These are phyloP conservation scores for Cucumis sativus DNA, from an alignment of 306 rosid species.

Conservation along the genomic window Cucumber_9930_V3 NC_026657.2:5822001-5822500, in stretches of 20 bases:
- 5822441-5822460: no score
- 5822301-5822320: neutral
- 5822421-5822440: neutral
- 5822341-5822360: no score
- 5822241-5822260: no score
- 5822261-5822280: neutral
- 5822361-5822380: no score
- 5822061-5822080: neutral
- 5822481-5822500: no score
- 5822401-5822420: no score
- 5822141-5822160: neutral
- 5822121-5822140: neutral
- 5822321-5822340: no score
- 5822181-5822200: no score
- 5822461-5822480: no score
- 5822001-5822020: slow-evolving; percentile 93
- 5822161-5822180: neutral
- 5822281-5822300: neutral
- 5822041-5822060: slow-evolving; percentile 73
- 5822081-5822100: neutral
- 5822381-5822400: no score
- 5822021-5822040: slow-evolving; percentile 89
- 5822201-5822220: no score
- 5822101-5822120: neutral
- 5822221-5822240: no score